Evolutionary conservation across 2,329 filamentous ascomycete species (phyloP), one percentile per base, ranked within the genome.

Genomic region (Trichocomaceae sp.): DNA sequence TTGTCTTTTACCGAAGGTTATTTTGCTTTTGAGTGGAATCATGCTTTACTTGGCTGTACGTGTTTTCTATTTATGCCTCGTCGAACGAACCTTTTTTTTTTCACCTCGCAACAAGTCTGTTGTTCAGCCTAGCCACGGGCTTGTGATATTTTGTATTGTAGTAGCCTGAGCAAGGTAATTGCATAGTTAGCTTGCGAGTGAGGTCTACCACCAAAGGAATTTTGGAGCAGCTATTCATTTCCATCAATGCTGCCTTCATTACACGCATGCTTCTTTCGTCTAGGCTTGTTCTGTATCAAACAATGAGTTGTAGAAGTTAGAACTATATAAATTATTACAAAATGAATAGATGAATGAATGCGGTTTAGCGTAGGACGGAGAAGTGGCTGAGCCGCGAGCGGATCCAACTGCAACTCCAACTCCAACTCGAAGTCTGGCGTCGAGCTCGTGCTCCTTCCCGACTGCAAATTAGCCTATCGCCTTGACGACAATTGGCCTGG

Each of bases 341-440:
- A 7, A 26, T 26, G 23, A 7, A 26, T 26, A n/a, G 31, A 35
- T 15, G 12, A 8, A 35, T 35, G 13, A 35, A 35, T 35, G 15
- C 9, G 48, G 22, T 42, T 50, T 57, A 57, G 55, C 55, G 56
- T 49, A 37, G 26, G 19, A 29, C 48, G 19, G 4, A 19, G n/a
- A 29, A 56, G 54, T 56, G 56, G 55, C 56, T 57, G 56, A 52
- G 52, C 48, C 15, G 42, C 55, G 56, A 52, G 52, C 48, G 20
- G 42, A 45, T 50, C 54, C 17, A 37, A n/a, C n/a, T n/a, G n/a
- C n/a, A n/a, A n/a, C n/a, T n/a, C n/a, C n/a, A n/a, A n/a, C n/a
- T n/a, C n/a, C n/a, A n/a, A n/a, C n/a, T n/a, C n/a, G n/a, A n/a
- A 33, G 44, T 29, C 23, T 26, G 23, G 7, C 53, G 55, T 50